Percentiles rank a stretch among this genome's conserved stretches.
Conservation (phyloP, 441 rosid species). For the Croton laevigatus region DNA sequence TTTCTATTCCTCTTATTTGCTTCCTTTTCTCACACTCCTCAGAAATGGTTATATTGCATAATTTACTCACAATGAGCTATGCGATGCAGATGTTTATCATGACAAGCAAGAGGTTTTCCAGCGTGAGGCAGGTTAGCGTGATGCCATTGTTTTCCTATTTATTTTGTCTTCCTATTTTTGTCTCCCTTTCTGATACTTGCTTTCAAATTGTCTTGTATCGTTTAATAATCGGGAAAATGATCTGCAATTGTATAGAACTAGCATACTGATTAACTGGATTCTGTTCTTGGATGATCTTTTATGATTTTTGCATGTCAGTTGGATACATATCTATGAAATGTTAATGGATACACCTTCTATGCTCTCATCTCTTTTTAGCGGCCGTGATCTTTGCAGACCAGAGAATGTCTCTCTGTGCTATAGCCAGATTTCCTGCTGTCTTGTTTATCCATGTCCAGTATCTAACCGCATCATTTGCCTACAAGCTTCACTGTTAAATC, state of each 20-base stretch:
- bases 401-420: background rate
- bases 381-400: background rate
- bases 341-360: background rate
- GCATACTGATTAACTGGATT: background rate
- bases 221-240: background rate
- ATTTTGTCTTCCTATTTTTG: background rate
- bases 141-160: background rate
- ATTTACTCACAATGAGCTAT: conserved; percentile 10
- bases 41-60: background rate
- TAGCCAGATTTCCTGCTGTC: background rate
- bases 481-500: background rate
- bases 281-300: background rate
- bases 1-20: background rate
- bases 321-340: background rate
- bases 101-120: conserved; percentile 72
- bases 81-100: conserved; percentile 74
- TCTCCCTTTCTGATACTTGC: background rate
- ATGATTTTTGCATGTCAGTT: background rate
- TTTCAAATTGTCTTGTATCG: background rate
- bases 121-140: conserved; percentile 83
- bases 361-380: background rate
- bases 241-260: background rate
- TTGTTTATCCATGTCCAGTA: background rate
- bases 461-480: background rate
- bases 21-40: background rate